phyloP scores from a whole-genome alignment of 2,329 filamentous ascomycete genomes.

The Ceratocystis smalleyi region DNA sequence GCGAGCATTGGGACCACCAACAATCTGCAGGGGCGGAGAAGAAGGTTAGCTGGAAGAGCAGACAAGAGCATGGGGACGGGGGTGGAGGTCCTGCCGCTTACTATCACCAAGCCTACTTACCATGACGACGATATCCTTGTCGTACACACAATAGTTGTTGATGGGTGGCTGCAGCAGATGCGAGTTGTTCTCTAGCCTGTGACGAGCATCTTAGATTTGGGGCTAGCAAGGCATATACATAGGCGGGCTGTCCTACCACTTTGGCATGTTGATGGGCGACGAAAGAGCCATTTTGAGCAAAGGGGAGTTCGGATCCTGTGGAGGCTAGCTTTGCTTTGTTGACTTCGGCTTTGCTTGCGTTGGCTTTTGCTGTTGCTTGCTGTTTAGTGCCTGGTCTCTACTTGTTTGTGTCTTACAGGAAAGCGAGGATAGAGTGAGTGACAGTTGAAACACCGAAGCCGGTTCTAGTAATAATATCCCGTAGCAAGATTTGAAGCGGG shows the following conservation, averaged over 20 bases:
- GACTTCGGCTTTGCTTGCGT: background rate
- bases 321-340: background rate
- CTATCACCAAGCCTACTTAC: slow-evolving; percentile 31
- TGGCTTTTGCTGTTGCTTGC: background rate
- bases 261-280: slow-evolving; percentile 29
- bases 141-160: slow-evolving; percentile 96
- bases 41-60: slow-evolving; percentile 2
- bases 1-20: slow-evolving; percentile 87
- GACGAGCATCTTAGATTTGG: background rate
- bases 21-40: slow-evolving; percentile 41
- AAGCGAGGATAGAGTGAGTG: no score
- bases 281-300: slow-evolving; percentile 17
- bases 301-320: background rate
- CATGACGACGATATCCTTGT: slow-evolving; percentile 71
- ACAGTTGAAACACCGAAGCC: no score
- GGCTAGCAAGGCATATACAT: no score
- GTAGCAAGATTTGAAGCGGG: background rate
- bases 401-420: no score
- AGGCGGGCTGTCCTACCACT: slow-evolving; percentile 24
- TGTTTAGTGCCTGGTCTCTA: no score
- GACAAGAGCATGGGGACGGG: background rate
- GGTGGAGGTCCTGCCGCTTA: background rate
- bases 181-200: slow-evolving; percentile 76
- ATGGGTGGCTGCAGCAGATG: slow-evolving; percentile 87
- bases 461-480: background rate